Base-by-base conservation (phyloP, 495 filamentous ascomycete genomes). In the Penicillium desertorum region DNA sequence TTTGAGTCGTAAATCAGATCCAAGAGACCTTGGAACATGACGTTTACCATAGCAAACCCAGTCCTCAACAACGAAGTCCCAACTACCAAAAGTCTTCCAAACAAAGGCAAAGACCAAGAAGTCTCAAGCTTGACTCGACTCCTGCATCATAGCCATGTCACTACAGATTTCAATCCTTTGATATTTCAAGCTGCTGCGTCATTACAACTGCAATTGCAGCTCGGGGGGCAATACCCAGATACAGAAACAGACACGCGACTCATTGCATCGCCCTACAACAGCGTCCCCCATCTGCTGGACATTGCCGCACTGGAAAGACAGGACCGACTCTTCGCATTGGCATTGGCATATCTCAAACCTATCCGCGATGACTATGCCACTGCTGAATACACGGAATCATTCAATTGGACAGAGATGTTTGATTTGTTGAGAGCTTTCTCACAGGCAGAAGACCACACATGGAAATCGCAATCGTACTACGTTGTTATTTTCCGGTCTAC, bases 401-500 rank as follows among this genome's bases (percentile, higher is more conserved):
- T 96, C 78, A 95, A 96, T 69, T 93, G 89, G 88, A 53, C 63
- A 10, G 78, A 82, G 19, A 74, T 94, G 5, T 74, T 91, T 14
- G 68, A 72, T 11, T 71, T 76, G 22, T 67, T 93, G 44, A 71
- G 68, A 56, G 58, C 75, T 2, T 60, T 74, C 12, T 45, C 74
- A 54, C 67, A 68, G 6, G 59, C 68, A 20, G 72, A 74, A 3
- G 69, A 74, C n/a, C 79, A 85, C 54, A 47, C 58, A 1, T 95
- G 88, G 87, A 82, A 76, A 47, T 72, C 77, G 39, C 79, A 79
- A 48, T 75, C 76, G 30, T 96, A 92, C 76, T 96, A 91, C 61
- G 77, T 95, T 41, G 90, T 96, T 19, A 86, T 85, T 8, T 96
- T 96, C 71, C 81, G 90, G 2, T 94, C 89, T 0, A 79, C 72